Percentiles rank a stretch among this genome's conserved stretches.
These are phyloP conservation scores for Leishmania mexicana DNA, from an alignment of 208 protist species.

Conservation along the genomic window DNA sequence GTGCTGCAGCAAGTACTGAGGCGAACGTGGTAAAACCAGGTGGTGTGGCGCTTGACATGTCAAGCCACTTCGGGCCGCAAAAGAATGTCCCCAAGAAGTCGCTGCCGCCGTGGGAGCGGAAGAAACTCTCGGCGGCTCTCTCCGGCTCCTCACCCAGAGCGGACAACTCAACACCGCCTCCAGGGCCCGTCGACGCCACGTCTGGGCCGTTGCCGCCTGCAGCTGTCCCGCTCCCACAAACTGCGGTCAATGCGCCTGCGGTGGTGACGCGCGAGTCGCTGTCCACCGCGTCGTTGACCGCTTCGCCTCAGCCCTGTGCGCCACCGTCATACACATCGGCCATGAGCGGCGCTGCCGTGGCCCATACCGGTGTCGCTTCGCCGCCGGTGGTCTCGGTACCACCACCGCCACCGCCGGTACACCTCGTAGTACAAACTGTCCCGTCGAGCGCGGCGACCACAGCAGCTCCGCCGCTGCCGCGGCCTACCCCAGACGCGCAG, in stretches of 20 bases:
- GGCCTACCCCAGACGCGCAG: neutral
- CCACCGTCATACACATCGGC: neutral
- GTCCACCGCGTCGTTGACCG: constrained; percentile 1
- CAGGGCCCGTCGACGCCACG: neutral
- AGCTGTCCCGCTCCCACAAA: neutral
- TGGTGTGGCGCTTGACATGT: constrained; percentile 55
- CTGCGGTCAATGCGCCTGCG: constrained; percentile 4
- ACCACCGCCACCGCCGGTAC: neutral
- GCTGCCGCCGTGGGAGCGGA: constrained; percentile 50
- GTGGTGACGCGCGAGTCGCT: constrained; percentile 20
- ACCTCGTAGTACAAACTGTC: neutral
- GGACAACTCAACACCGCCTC: neutral
- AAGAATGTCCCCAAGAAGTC: constrained; percentile 36
- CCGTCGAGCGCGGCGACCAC: neutral
- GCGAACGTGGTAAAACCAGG: constrained; percentile 32
- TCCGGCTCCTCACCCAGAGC: constrained; percentile 7
- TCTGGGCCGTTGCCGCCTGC: constrained; percentile 7
- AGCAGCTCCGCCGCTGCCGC: neutral
- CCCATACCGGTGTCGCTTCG: neutral
- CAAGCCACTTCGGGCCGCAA: constrained; percentile 29
- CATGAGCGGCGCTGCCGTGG: neutral
- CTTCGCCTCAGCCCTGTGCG: neutral
- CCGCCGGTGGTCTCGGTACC: neutral
- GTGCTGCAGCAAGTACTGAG: neutral
- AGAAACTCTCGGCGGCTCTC: constrained; percentile 11